Evolutionary conservation across 2,329 filamentous ascomycete species (phyloP).

Genomic region (Penicillium sp.): DNA sequence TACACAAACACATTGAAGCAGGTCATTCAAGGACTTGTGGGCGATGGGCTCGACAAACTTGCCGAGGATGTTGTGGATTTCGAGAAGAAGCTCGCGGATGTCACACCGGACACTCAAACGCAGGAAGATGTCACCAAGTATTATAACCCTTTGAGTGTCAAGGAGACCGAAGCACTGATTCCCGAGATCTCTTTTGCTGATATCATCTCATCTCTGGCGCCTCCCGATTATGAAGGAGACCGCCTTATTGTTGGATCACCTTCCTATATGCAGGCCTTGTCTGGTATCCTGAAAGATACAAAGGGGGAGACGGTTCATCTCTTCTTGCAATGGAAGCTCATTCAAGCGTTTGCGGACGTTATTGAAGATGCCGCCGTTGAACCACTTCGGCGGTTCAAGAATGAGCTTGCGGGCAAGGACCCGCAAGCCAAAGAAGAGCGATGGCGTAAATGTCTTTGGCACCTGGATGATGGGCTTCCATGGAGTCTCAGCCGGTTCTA

Average conservation of each 20-base stretch:
- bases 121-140: conserved; percentile 62
- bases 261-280: conserved; percentile 57
- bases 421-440: conserved; percentile 60
- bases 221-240: conserved; percentile 49
- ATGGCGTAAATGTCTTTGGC: conserved; percentile 62
- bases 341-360: conserved; percentile 51
- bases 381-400: conserved; percentile 58
- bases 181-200: conserved; percentile 55
- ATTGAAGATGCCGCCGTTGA: conserved; percentile 59
- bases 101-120: conserved; percentile 57
- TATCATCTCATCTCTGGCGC: conserved; percentile 53
- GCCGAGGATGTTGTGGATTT: conserved; percentile 52
- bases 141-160: conserved; percentile 61
- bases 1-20: conserved; percentile 49
- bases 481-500: conserved; percentile 71
- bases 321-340: conserved; percentile 63
- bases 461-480: conserved; percentile 56
- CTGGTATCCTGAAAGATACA: conserved; percentile 53
- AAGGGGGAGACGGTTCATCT: conserved; percentile 55
- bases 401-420: conserved; percentile 60
- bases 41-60: conserved; percentile 27
- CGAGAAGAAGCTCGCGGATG: conserved; percentile 58
- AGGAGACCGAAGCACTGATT: conserved; percentile 53
- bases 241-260: conserved; percentile 59
- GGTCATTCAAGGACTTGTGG: conserved; percentile 42